A percentile compares a stretch with the other conserved stretches of the same genome.
phyloP scores from a whole-genome alignment of 106 monocot species.

The Chionographis japonica region DNA sequence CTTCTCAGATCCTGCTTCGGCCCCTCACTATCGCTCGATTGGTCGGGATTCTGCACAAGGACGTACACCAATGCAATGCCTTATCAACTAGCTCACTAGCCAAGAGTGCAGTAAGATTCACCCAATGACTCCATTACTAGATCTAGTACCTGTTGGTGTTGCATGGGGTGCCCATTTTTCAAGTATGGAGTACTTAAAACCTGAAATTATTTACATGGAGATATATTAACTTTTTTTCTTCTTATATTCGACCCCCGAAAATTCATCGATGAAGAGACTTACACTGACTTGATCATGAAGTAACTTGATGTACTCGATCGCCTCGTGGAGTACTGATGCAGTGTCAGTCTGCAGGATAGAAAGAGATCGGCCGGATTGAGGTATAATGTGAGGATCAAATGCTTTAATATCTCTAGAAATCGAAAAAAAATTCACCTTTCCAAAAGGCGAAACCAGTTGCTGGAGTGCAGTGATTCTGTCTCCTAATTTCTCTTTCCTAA shows the following conservation, averaged over 20 bases:
- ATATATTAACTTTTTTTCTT: no score
- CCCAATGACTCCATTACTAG: neutral
- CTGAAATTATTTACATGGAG: constrained; percentile 20
- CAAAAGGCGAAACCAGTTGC: constrained; percentile 84
- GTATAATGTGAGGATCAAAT: constrained; percentile 2
- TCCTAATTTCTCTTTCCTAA: constrained; percentile 83
- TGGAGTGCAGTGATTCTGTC: constrained; percentile 89
- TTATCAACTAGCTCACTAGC: no score
- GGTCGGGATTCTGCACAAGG: constrained; percentile 19
- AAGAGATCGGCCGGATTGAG: constrained; percentile 4
- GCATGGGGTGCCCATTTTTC: constrained; percentile 58
- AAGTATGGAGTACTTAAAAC: constrained; percentile 69
- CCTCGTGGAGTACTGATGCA: constrained; percentile 82
- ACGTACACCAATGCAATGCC: neutral
- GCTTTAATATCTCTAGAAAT: neutral
- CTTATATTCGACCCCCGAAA: no score
- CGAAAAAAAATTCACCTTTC: constrained; percentile 53
- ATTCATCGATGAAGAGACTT: constrained; percentile 9
- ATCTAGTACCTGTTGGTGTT: constrained; percentile 43
- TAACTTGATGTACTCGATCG: constrained; percentile 83
- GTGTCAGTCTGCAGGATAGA: constrained; percentile 61
- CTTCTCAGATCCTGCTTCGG: constrained; percentile 53
- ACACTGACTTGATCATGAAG: constrained; percentile 81
- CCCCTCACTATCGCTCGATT: constrained; percentile 27
- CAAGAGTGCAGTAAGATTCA: no score